A percentile compares a stretch with the other conserved stretches of the same genome.
Evolutionary conservation across 2,329 filamentous ascomycete species (phyloP).

Genomic region (Fusarium longipes): DNA sequence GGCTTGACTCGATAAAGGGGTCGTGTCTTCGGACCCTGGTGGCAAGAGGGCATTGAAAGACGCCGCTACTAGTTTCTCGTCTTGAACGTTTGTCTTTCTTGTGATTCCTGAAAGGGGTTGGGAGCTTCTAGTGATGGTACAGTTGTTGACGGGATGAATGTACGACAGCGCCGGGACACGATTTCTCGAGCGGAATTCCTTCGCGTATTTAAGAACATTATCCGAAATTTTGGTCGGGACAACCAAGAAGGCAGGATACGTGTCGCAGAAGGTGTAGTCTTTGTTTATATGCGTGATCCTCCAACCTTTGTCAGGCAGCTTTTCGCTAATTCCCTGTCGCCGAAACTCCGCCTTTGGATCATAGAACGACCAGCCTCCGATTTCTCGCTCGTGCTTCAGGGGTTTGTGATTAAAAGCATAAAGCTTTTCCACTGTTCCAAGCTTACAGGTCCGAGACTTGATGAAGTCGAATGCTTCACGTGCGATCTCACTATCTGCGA

Average conservation of each 20-base stretch:
- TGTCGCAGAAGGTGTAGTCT: constrained; percentile 91
- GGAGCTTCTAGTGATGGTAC: constrained; percentile 93
- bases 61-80: constrained; percentile 91
- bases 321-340: constrained; percentile 86
- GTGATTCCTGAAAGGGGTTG: constrained; percentile 90
- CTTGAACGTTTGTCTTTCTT: constrained; percentile 91
- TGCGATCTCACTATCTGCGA: constrained; percentile 77
- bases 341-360: constrained; percentile 87
- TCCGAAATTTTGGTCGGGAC: constrained; percentile 95
- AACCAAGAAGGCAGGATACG: constrained; percentile 86
- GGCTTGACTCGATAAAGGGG: constrained; percentile 59
- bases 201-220: constrained; percentile 93
- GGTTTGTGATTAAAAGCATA: constrained; percentile 91
- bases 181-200: constrained; percentile 85
- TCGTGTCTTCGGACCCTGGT: constrained; percentile 50
- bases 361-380: constrained; percentile 87
- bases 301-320: constrained; percentile 84
- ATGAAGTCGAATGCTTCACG: constrained; percentile 91
- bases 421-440: constrained; percentile 86
- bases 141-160: constrained; percentile 96
- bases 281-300: constrained; percentile 89
- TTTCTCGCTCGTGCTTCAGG: constrained; percentile 75
- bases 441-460: constrained; percentile 80
- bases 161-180: constrained; percentile 93
- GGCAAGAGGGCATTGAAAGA: constrained; percentile 73